These are phyloP conservation scores for Penicillium manginii DNA, from an alignment of 495 filamentous ascomycete species.

Conservation along the genomic window DNA sequence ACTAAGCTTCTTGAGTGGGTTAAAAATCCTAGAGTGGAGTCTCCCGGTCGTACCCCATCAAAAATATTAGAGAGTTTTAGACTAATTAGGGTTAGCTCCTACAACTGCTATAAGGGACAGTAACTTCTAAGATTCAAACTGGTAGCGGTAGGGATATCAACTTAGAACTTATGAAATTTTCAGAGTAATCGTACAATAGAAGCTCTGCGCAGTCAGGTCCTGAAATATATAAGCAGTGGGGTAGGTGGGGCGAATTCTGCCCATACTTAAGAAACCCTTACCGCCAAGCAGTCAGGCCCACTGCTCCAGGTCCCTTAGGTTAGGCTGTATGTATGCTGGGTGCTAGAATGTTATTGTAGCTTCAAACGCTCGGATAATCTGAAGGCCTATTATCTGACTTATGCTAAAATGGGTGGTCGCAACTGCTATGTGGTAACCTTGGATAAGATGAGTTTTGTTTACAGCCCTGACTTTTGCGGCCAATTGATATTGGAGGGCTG, in stretches of 20 bases:
- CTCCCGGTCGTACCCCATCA: too few species aligned
- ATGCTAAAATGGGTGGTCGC: constrained; percentile 20
- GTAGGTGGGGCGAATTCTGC: neutral
- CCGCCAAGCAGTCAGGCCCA: neutral
- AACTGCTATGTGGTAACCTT: constrained; percentile 26
- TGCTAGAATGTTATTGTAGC: constrained; percentile 16
- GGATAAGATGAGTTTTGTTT: constrained; percentile 15
- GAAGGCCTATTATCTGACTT: constrained; percentile 25
- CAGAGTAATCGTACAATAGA: neutral
- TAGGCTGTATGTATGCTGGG: constrained; percentile 31
- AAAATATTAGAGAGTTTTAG: too few species aligned
- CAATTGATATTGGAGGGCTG: constrained; percentile 6
- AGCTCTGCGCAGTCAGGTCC: neutral
- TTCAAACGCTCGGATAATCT: constrained; percentile 29
- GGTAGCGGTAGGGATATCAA: too few species aligned
- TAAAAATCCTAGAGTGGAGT: too few species aligned
- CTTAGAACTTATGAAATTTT: neutral
- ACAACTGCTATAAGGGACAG: neutral
- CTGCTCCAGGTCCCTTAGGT: neutral
- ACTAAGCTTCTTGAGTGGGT: too few species aligned
- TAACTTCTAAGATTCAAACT: neutral
- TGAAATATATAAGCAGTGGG: neutral
- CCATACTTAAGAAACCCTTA: neutral
- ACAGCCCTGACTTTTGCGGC: constrained; percentile 22
- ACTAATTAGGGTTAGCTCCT: neutral